Evolutionary conservation across 768 basidiomycete species (phyloP).

Genomic region (Chiua virens): DNA sequence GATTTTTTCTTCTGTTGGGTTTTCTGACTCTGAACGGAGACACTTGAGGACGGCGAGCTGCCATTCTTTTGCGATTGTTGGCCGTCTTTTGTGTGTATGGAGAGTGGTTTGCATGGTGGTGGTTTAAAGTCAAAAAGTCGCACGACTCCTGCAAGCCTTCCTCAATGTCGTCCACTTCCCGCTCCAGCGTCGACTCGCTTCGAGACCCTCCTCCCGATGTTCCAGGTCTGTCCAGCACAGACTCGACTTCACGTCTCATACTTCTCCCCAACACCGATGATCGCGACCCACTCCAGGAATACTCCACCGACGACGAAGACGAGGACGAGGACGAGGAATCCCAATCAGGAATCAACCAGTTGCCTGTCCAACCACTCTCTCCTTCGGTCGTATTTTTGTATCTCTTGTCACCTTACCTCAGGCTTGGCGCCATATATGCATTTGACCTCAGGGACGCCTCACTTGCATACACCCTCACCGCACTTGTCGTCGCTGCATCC

Average conservation of each 20-base stretch:
- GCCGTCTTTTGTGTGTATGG: constrained; percentile 3
- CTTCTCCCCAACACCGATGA: constrained; percentile 60
- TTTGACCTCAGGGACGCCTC: constrained; percentile 45
- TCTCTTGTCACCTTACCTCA: constrained; percentile 67
- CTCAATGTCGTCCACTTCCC: constrained; percentile 2
- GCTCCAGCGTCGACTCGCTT: constrained; percentile 13
- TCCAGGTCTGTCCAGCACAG: constrained; percentile 26
- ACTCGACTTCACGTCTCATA: constrained; percentile 57
- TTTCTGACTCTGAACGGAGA: constrained; percentile 20
- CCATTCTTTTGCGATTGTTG: constrained; percentile 26
- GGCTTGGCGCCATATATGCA: constrained; percentile 66
- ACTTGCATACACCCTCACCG: constrained; percentile 49
- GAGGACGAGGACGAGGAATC: constrained; percentile 35
- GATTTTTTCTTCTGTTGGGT: constrained; percentile 24
- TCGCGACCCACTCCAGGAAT: constrained; percentile 28
- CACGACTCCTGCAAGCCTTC: constrained; percentile 17
- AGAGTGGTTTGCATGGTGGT: constrained; percentile 3
- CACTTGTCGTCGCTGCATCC: constrained; percentile 52
- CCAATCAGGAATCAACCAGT: constrained; percentile 8
- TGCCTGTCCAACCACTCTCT: constrained; percentile 47
- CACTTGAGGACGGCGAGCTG: constrained; percentile 30
- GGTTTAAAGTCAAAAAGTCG: constrained; percentile 8
- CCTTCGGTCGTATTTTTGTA: constrained; percentile 64
- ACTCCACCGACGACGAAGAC: constrained; percentile 44
- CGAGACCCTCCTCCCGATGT: not conserved